These are phyloP conservation scores for Rhizopus arrhizus DNA, from an alignment of 371 early-diverging fungal species.

Conservation along the genomic window DNA sequence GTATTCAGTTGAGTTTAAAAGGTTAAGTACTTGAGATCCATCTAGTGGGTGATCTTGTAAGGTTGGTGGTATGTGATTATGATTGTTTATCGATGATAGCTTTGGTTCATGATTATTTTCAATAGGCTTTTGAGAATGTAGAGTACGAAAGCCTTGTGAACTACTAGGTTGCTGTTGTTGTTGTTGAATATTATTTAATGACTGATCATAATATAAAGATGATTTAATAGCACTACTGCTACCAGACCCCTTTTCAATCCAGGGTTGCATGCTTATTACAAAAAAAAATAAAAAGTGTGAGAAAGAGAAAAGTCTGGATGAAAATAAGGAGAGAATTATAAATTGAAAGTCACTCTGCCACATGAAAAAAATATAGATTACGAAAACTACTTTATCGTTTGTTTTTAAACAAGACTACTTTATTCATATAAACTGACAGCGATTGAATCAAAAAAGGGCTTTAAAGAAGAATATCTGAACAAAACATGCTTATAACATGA, in stretches of 20 bases:
- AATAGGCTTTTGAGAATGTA: neutral
- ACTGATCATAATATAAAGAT: constrained; percentile 21
- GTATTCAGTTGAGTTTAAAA: constrained; percentile 36
- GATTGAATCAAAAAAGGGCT: too few species aligned
- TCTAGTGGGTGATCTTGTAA: constrained; percentile 15
- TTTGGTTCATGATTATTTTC: neutral
- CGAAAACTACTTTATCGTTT: too few species aligned
- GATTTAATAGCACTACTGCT: neutral
- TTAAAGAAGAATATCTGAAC: too few species aligned
- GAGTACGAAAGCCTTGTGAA: constrained; percentile 10
- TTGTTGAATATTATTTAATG: constrained; percentile 12
- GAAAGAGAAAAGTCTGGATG: neutral
- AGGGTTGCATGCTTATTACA: constrained; percentile 19
- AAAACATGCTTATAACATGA: too few species aligned
- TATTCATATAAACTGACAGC: too few species aligned
- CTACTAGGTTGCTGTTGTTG: neutral
- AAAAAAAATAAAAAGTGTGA: constrained; percentile 6
- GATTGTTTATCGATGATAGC: neutral
- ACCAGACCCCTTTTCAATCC: constrained; percentile 19
- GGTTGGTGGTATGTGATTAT: neutral
- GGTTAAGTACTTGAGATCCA: constrained; percentile 34
- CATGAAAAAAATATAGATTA: too few species aligned
- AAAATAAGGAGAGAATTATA: neutral
- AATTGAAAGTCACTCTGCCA: neutral
- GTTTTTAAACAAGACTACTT: too few species aligned